phyloP scores from a whole-genome alignment of 2,329 filamentous ascomycete species.

The Phialophora chinensis region DNA sequence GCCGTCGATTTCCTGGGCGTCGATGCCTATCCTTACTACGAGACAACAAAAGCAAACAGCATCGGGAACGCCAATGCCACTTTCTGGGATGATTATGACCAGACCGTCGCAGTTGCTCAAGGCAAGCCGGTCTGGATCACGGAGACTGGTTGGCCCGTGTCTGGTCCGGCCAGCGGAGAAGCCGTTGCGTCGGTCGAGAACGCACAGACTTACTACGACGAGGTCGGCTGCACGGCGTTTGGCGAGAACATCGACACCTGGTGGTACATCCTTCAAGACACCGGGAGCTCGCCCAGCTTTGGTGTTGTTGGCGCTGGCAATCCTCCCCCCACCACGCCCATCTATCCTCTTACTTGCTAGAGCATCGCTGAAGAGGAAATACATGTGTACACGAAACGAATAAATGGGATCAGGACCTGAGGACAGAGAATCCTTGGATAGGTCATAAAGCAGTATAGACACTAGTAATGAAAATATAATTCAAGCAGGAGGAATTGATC shows the following conservation, averaged over 20 bases:
- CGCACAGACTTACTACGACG: slow-evolving; percentile 68
- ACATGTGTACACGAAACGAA: background rate
- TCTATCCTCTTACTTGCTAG: slow-evolving; percentile 48
- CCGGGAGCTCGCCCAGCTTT: slow-evolving; percentile 43
- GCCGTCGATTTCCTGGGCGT: slow-evolving; percentile 80
- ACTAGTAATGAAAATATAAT: slow-evolving; percentile 13
- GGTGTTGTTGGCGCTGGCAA: slow-evolving; percentile 45
- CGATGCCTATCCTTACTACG: slow-evolving; percentile 82
- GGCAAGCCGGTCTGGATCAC: slow-evolving; percentile 68
- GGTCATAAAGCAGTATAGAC: background rate
- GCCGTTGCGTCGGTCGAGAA: slow-evolving; percentile 63
- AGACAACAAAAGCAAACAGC: slow-evolving; percentile 60
- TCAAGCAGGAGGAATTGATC: background rate
- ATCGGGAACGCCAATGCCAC: slow-evolving; percentile 69
- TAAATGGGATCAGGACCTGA: background rate
- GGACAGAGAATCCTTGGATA: background rate
- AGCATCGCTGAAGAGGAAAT: background rate
- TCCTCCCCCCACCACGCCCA: slow-evolving; percentile 45
- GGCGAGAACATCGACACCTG: slow-evolving; percentile 48
- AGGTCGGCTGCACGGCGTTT: slow-evolving; percentile 63
- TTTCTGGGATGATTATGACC: slow-evolving; percentile 70
- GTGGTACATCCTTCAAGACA: slow-evolving; percentile 53
- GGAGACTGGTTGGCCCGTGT: slow-evolving; percentile 70
- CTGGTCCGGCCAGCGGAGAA: slow-evolving; percentile 60
- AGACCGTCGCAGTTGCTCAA: slow-evolving; percentile 63